phyloP scores from a whole-genome alignment of 495 filamentous ascomycete species.

The Aspergillus sclerotiicarbonarius region DNA sequence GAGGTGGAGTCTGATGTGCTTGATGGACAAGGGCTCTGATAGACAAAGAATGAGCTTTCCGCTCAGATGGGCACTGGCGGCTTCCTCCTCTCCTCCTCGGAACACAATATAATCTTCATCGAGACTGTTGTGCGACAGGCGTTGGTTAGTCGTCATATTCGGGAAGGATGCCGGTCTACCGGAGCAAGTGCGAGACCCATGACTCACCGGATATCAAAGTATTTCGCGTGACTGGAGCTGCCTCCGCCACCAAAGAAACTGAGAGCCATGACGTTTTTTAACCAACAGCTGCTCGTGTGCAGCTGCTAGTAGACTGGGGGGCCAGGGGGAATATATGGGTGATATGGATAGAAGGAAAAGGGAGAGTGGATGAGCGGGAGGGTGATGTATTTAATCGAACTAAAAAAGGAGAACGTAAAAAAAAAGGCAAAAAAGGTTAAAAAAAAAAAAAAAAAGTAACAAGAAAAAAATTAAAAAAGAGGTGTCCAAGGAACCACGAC shows the following conservation, averaged over 20 bases:
- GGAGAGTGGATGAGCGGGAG: background rate
- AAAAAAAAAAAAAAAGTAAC: conserved; percentile 14
- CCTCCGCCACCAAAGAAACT: conserved; percentile 49
- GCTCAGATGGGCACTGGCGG: conserved; percentile 69
- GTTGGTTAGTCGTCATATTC: conserved; percentile 14
- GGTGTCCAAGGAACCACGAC: conserved; percentile 11
- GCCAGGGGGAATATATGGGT: background rate
- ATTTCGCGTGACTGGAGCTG: conserved; percentile 51
- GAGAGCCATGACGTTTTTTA: conserved; percentile 42
- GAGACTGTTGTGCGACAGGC: conserved; percentile 49
- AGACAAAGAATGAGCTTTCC: conserved; percentile 76
- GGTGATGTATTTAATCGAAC: conserved; percentile 4
- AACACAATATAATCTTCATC: conserved; percentile 79
- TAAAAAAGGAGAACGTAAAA: conserved; percentile 5
- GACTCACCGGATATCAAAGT: conserved; percentile 56
- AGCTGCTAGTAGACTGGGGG: conserved; percentile 16
- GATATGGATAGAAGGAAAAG: background rate
- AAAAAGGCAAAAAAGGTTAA: conserved; percentile 8
- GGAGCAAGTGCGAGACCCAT: conserved; percentile 8
- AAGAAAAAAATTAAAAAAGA: conserved; percentile 14
- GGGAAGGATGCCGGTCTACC: conserved; percentile 11
- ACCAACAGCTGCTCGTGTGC: conserved; percentile 23
- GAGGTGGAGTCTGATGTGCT: conserved; percentile 68
- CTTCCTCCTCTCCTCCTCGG: conserved; percentile 71
- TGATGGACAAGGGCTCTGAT: conserved; percentile 63